Percentiles rank a stretch among this genome's conserved stretches.
phyloP scores from a whole-genome alignment of 305 asterid genomes.

The Fraxinus latifolia region DNA sequence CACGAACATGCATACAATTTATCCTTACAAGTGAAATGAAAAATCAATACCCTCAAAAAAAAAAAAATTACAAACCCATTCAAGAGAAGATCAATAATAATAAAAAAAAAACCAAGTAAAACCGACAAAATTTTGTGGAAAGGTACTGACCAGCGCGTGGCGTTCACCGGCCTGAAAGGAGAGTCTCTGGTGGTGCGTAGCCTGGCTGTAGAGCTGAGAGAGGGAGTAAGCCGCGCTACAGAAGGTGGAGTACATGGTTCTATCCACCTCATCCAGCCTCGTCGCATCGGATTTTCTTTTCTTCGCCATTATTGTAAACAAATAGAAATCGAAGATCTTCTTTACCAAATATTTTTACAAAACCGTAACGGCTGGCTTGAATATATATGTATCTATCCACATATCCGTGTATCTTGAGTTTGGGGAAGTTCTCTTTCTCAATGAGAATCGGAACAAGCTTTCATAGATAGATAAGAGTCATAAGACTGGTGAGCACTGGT shows the following conservation, averaged over 20 bases:
- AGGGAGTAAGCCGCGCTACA: slow-evolving; percentile 51
- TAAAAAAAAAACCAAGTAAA: background rate
- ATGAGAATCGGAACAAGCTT: background rate
- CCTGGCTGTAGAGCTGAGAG: slow-evolving; percentile 51
- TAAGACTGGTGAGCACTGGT: background rate
- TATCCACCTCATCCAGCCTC: slow-evolving; percentile 56
- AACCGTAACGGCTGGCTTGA: background rate
- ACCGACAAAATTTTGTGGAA: background rate
- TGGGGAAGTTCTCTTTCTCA: background rate
- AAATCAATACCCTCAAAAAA: background rate
- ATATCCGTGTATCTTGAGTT: background rate
- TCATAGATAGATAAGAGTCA: slow-evolving; percentile 3
- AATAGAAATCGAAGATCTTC: background rate
- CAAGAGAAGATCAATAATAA: background rate
- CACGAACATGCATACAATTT: background rate
- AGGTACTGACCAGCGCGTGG: slow-evolving; percentile 39
- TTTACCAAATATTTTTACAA: background rate
- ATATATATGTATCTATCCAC: background rate
- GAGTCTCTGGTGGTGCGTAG: slow-evolving; percentile 51
- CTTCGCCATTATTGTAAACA: slow-evolving; percentile 33
- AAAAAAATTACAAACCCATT: background rate
- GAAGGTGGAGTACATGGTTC: slow-evolving; percentile 46
- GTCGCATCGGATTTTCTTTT: slow-evolving; percentile 51
- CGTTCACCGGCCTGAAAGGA: slow-evolving; percentile 59
- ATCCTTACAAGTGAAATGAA: background rate